These are phyloP conservation scores for Umbelopsis sp. DNA, from an alignment of 192 early-diverging fungal genomes.

Conservation along the genomic window DNA sequence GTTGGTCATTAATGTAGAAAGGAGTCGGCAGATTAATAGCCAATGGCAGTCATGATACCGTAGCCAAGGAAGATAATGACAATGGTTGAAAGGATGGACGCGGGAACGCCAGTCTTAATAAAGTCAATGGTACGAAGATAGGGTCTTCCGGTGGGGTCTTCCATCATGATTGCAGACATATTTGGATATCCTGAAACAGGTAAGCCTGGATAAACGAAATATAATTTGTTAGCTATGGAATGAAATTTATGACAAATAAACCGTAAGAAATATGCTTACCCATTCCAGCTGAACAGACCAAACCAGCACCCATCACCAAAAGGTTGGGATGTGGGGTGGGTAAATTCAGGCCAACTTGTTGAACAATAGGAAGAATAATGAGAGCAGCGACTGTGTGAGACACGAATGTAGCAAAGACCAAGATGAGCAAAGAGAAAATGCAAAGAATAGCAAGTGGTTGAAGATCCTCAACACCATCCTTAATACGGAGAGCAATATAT, in stretches of 20 bases:
- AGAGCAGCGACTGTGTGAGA: conserved; percentile 79
- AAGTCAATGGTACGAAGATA: conserved; percentile 71
- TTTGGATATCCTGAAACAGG: conserved; percentile 82
- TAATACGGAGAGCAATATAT: conserved; percentile 59
- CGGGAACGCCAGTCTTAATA: conserved; percentile 59
- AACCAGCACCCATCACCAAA: conserved; percentile 71
- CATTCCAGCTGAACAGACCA: conserved; percentile 42
- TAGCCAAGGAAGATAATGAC: conserved; percentile 63
- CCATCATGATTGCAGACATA: conserved; percentile 72
- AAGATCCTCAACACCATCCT: conserved; percentile 50
- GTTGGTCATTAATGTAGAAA: too few species aligned
- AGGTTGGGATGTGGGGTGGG: conserved; percentile 67
- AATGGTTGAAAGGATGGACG: conserved; percentile 55
- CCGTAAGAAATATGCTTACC: conserved; percentile 12
- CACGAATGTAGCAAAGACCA: conserved; percentile 76
- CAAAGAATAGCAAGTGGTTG: conserved; percentile 54
- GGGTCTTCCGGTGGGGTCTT: conserved; percentile 65
- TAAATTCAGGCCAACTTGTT: conserved; percentile 63
- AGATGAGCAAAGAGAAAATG: conserved; percentile 61
- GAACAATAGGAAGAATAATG: conserved; percentile 75
- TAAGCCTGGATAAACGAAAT: conserved; percentile 63
- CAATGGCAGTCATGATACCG: conserved; percentile 53
- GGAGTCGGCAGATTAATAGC: too few species aligned
- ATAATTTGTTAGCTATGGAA: conserved; percentile 33
- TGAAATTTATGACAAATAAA: too few species aligned